phyloP scores from a whole-genome alignment of 2,329 filamentous ascomycete genomes.

The Rutstroemia sp. region DNA sequence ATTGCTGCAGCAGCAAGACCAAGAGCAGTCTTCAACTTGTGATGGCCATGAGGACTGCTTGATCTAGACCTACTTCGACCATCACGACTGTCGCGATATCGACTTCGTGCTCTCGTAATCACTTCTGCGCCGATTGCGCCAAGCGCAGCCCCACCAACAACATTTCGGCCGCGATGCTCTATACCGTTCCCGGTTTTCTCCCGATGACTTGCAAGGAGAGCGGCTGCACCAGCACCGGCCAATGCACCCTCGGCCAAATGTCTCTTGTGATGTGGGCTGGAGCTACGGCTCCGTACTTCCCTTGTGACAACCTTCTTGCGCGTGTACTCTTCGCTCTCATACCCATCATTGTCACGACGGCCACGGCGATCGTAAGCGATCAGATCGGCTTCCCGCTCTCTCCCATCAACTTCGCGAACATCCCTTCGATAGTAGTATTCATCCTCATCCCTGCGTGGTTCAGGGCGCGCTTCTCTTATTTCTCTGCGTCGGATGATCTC shows the following conservation, averaged over 20 bases:
- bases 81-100: constrained; percentile 47
- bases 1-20: constrained; percentile 57
- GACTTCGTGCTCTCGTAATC: constrained; percentile 51
- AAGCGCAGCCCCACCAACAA: constrained; percentile 47
- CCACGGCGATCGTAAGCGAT: constrained; percentile 35
- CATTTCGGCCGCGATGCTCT: constrained; percentile 24
- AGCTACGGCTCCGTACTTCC: constrained; percentile 42
- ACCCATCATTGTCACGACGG: constrained; percentile 33
- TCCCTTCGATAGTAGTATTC: constrained; percentile 32
- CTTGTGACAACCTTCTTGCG: constrained; percentile 33
- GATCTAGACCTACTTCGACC: constrained; percentile 30
- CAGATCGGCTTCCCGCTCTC: constrained; percentile 21
- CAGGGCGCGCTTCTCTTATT: constrained; percentile 20
- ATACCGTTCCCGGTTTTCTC: constrained; percentile 31
- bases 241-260: constrained; percentile 58
- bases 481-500: constrained; percentile 23
- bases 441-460: constrained; percentile 26
- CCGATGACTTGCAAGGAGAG: constrained; percentile 49
- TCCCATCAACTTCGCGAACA: constrained; percentile 21
- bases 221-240: constrained; percentile 54
- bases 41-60: constrained; percentile 31
- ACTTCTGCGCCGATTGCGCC: constrained; percentile 57
- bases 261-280: constrained; percentile 46
- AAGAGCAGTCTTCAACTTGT: constrained; percentile 51
- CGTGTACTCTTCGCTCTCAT: constrained; percentile 38